Evolutionary conservation across 2,329 filamentous ascomycete species (phyloP), one percentile per base, ranked within the genome.

Genomic region (Colletotrichum sp.): DNA sequence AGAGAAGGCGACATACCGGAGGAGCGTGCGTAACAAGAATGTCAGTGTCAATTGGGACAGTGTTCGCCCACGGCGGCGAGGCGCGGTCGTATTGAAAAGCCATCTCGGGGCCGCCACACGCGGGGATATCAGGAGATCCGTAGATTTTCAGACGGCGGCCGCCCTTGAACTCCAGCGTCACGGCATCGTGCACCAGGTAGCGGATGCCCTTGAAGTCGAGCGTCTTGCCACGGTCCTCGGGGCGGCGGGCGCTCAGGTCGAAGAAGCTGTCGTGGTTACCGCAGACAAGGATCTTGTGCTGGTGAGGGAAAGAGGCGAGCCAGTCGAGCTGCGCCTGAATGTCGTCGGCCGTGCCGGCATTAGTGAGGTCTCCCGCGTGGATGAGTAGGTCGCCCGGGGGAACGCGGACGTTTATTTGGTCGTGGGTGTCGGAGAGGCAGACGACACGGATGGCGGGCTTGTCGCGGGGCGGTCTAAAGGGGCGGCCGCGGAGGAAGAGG

Each of bases 181-280:
- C 85, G 61, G 90, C 87, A 39, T 90, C 89, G 79, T 94, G 93
- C 84, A 98, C 91, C 4, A 98, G 90, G 83, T 98, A 98, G 79
- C 92, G 88, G 64, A 98, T 86, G 59, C 88, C 88, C 69, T 90
- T 92, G 87, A 95, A 92, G 79, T 95, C 87, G 18, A 96, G 88
- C 34, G 83, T 84, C 77, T 86, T 85, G n/a, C 87, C 81, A 24
- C 88, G 87, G 81, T 95, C 92, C 61, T 90, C 87, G 12, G 88
- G 85, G 18, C 83, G 84, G 6, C 94, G 89, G 16, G 92, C 92
- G 39, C 88, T 87, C 28, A 90, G 87, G 83, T 98, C 96, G 77
- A 98, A 94, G 87, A 92, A 98, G 80, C 92, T 93, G 82, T 98
- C 96, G 83, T 98, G 96, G 82, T 98, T 98, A 1, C 96, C 96